Evolutionary conservation across 2,329 filamentous ascomycete species (phyloP), one percentile per base, ranked within the genome.

Genomic region (Cladosporium sp.): DNA sequence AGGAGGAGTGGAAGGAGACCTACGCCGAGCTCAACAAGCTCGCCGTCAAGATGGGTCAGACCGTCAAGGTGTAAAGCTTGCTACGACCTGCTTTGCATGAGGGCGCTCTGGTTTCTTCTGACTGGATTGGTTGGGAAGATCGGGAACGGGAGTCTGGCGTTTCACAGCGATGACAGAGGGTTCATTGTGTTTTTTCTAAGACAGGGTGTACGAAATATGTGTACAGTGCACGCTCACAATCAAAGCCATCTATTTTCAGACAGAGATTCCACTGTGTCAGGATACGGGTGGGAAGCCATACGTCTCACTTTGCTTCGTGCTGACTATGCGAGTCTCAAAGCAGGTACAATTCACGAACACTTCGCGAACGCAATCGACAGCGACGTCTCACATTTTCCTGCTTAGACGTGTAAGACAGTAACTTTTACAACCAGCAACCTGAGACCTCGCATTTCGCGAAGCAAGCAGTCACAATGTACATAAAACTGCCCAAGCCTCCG

Each of bases 11-110:
- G 73, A 87, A 87, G 78, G 77, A 87, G 68, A 84, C 84, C 32
- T 79, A 82, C 73, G 86, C 86, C 80, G 85, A 87, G 70, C 75
- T 89, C 72, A 80, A 83, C 68, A 88, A 87, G 80, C 73, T 87
- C 66, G 86, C 86, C 51, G 74, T 82, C 71, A 88, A 88, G 81
- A 85, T 88, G 75, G 79, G 79, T 59, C 82, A 84, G 78, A 82
- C 80, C 68, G 84, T 88, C 66, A 85, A 82, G 78, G 81, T 88
- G 66, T 84, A 69, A 28, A 59, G 63, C 34, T 41, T 44, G 34
- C 51, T 58, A 24, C 11, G 21, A 57, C 49, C 32, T 57, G 51
- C 61, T 64, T 64, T 36, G 34, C 51, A 57, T 57, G 24, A 55
- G 26, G 49, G 61, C 51, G 61, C 36, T 47, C 41, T 64, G 51